These are phyloP conservation scores for Friedmanniomyces endolithicus DNA, from an alignment of 495 filamentous ascomycete species.

Conservation along the genomic window DNA sequence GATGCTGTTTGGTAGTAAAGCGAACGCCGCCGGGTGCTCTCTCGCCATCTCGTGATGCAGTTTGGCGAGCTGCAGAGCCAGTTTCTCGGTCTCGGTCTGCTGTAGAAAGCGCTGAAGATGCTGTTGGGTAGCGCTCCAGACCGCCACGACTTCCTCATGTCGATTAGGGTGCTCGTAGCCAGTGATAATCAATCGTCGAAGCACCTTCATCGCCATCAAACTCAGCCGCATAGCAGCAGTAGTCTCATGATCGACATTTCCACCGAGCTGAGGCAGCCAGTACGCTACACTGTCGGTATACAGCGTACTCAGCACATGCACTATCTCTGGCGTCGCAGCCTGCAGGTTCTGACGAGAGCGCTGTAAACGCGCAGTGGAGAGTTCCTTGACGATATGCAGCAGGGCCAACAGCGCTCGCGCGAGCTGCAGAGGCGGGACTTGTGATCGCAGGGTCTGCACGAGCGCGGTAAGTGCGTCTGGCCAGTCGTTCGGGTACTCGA, in stretches of 20 bases:
- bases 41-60: constrained; percentile 75
- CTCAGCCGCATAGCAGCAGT: constrained; percentile 56
- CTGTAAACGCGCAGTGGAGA: constrained; percentile 63
- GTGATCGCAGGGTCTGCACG: constrained; percentile 46
- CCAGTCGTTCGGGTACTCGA: constrained; percentile 81
- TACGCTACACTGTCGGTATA: constrained; percentile 61
- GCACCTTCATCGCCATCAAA: constrained; percentile 60
- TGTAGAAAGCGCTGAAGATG: constrained; percentile 58
- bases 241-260: constrained; percentile 37
- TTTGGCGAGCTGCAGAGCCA: constrained; percentile 80
- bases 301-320: constrained; percentile 60
- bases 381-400: constrained; percentile 77
- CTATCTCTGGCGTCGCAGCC: constrained; percentile 62
- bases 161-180: constrained; percentile 77
- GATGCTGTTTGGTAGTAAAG: constrained; percentile 62
- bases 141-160: constrained; percentile 54
- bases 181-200: constrained; percentile 64
- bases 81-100: constrained; percentile 56
- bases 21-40: constrained; percentile 65
- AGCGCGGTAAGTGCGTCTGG: constrained; percentile 43
- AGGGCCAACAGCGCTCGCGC: constrained; percentile 63
- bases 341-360: constrained; percentile 60
- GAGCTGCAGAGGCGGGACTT: constrained; percentile 44
- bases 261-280: constrained; percentile 51
- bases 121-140: constrained; percentile 60